Evolutionary conservation across 805 yeast genomes (phyloP).

Genomic region (Candida sakaeoensis): DNA sequence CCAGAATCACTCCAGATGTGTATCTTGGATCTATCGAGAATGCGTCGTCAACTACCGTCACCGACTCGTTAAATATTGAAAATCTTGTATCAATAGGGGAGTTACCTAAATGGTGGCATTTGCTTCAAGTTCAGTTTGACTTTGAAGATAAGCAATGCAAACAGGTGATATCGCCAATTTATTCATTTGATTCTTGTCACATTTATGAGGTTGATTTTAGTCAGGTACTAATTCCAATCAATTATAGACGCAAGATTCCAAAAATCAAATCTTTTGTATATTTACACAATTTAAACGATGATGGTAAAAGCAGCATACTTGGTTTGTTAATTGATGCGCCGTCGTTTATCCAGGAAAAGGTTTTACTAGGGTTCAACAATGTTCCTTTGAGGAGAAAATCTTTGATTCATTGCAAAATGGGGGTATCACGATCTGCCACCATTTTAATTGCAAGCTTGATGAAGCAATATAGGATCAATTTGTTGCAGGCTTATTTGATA

Average conservation of each 20-base stretch:
- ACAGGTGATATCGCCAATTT: slow-evolving; percentile 14
- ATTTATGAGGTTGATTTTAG: slow-evolving; percentile 18
- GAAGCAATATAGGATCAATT: slow-evolving; percentile 26
- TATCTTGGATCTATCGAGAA: slow-evolving; percentile 32
- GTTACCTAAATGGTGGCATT: slow-evolving; percentile 29
- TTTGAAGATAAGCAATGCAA: slow-evolving; percentile 9
- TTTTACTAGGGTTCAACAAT: slow-evolving; percentile 20
- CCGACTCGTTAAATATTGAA: slow-evolving; percentile 21
- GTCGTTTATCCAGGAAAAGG: slow-evolving; percentile 23
- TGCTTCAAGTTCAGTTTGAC: slow-evolving; percentile 15
- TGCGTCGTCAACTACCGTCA: slow-evolving; percentile 28
- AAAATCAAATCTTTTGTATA: slow-evolving; percentile 17
- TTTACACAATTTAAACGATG: slow-evolving; percentile 35
- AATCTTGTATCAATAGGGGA: slow-evolving; percentile 34
- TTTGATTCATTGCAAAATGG: slow-evolving; percentile 38
- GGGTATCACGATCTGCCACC: slow-evolving; percentile 42
- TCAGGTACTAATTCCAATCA: background rate
- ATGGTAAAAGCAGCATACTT: slow-evolving; percentile 33
- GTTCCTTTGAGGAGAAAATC: slow-evolving; percentile 12
- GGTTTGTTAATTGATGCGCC: slow-evolving; percentile 29
- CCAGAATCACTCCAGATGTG: slow-evolving; percentile 24
- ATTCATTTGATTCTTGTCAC: slow-evolving; percentile 16
- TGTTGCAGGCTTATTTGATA: slow-evolving; percentile 33
- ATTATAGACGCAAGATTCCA: slow-evolving; percentile 2
- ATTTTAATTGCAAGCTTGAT: slow-evolving; percentile 37